Conservation (phyloP, 228 moss, liverwort and hornwort genomes). For the Sphagnum magellanicum region DNA sequence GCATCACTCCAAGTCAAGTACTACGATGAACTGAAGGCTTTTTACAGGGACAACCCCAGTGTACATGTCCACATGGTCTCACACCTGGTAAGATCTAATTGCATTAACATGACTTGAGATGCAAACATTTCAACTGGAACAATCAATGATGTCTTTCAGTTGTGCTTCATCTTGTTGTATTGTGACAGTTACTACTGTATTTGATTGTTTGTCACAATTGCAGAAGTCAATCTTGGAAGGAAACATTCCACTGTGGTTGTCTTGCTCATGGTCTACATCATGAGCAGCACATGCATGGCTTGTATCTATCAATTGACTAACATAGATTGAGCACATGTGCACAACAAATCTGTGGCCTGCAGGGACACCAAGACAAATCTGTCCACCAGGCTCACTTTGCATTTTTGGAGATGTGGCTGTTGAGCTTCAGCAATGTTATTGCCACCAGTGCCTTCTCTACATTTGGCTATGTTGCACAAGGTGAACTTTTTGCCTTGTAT, state of each 20-base stretch:
- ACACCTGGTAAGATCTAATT: constrained; percentile 1
- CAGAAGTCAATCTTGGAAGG: too few species aligned
- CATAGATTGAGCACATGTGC: too few species aligned
- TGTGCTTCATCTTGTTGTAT: too few species aligned
- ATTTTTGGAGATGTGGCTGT: constrained; percentile 17
- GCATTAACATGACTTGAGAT: background rate
- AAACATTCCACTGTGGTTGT: too few species aligned
- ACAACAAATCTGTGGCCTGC: background rate
- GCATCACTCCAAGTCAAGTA: constrained; percentile 8
- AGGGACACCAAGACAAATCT: constrained; percentile 11
- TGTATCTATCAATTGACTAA: too few species aligned
- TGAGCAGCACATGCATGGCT: too few species aligned
- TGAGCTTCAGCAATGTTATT: constrained; percentile 12
- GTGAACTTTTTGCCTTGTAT: background rate
- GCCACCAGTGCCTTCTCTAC: constrained; percentile 11
- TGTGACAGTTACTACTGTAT: background rate
- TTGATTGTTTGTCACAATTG: too few species aligned
- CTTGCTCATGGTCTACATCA: too few species aligned
- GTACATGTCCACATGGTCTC: constrained; percentile 7
- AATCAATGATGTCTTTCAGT: too few species aligned
- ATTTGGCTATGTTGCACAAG: constrained; percentile 16
- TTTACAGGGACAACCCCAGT: constrained; percentile 1
- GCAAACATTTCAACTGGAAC: too few species aligned
- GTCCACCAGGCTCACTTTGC: constrained; percentile 4
- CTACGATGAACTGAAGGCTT: constrained; percentile 4